A percentile compares a stretch with the other conserved stretches of the same genome.
Conservation (phyloP, 2,329 filamentous ascomycete species). For the Phialocephala subalpina region DNA sequence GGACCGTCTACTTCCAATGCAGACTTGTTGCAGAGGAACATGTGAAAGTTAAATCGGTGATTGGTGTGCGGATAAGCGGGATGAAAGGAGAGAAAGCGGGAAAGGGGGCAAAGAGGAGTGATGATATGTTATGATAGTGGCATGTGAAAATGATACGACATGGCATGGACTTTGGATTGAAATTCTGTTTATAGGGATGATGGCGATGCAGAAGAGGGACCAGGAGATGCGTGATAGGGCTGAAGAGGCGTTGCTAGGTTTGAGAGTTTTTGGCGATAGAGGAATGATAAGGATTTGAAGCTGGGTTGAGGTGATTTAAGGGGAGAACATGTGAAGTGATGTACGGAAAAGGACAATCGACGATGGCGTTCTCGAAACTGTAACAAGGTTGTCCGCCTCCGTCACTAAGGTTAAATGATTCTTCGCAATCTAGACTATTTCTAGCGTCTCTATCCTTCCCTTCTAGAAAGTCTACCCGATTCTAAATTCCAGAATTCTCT, state of each 20-base stretch:
- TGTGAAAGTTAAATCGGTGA: not conserved
- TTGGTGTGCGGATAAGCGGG: not conserved
- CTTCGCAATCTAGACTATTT: not conserved
- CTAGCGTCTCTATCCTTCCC: not conserved
- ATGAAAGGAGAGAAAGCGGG: not conserved
- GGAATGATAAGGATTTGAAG: too few relatives aligned
- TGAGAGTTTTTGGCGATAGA: too few relatives aligned
- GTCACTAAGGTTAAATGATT: not conserved
- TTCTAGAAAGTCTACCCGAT: not conserved
- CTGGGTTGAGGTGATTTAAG: not conserved
- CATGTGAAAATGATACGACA: slow-evolving; percentile 5
- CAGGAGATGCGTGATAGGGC: not conserved
- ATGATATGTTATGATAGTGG: too few relatives aligned
- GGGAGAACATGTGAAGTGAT: too few relatives aligned
- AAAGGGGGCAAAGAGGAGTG: not conserved
- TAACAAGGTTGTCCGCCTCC: not conserved
- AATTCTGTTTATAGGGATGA: not conserved
- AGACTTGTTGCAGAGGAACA: too few relatives aligned
- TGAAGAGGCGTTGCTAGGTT: not conserved
- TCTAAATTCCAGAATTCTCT: too few relatives aligned
- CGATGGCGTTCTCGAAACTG: not conserved
- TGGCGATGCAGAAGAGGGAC: not conserved
- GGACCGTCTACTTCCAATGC: too few relatives aligned
- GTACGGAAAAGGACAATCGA: too few relatives aligned
- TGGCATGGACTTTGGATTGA: not conserved